Evolutionary conservation across 768 basidiomycete species (phyloP).

Genomic region (Suillus weaverae): DNA sequence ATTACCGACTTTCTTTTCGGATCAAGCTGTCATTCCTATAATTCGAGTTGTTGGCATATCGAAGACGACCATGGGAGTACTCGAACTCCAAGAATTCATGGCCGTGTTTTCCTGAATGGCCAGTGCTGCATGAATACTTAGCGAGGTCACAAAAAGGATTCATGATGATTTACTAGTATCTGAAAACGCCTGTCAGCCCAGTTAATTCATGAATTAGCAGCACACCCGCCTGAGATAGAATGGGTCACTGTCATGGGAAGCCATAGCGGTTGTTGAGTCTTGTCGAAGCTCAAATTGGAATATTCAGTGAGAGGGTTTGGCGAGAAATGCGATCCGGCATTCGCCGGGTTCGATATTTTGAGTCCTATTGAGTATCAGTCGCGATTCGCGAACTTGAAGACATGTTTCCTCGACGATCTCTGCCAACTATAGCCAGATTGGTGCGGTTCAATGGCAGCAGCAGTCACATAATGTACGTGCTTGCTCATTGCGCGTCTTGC

Average conservation of each 20-base stretch:
- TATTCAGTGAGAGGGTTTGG: background rate
- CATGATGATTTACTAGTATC: conserved; percentile 50
- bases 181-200: conserved; percentile 26
- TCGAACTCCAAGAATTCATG: conserved; percentile 99
- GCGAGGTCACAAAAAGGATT: background rate
- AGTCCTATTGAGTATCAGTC: background rate
- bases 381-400: conserved; percentile 6
- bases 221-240: conserved; percentile 69
- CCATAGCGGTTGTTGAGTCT: conserved; percentile 5
- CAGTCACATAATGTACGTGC: conserved; percentile 16
- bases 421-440: conserved; percentile 23
- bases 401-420: conserved; percentile 33
- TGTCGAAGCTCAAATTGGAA: background rate
- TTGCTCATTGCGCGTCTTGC: background rate
- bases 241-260: conserved; percentile 60
- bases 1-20: conserved; percentile 89
- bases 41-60: conserved; percentile 99
- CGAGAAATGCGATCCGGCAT: conserved; percentile 11
- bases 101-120: conserved; percentile 97
- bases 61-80: conserved; percentile 92
- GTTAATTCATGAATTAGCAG: conserved; percentile 5
- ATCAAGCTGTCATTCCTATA: conserved; percentile 97
- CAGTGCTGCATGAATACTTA: conserved; percentile 46
- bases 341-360: conserved; percentile 17
- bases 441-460: conserved; percentile 18